phyloP scores from a whole-genome alignment of 768 basidiomycete genomes.

The Podaxis carcinomalis region DNA sequence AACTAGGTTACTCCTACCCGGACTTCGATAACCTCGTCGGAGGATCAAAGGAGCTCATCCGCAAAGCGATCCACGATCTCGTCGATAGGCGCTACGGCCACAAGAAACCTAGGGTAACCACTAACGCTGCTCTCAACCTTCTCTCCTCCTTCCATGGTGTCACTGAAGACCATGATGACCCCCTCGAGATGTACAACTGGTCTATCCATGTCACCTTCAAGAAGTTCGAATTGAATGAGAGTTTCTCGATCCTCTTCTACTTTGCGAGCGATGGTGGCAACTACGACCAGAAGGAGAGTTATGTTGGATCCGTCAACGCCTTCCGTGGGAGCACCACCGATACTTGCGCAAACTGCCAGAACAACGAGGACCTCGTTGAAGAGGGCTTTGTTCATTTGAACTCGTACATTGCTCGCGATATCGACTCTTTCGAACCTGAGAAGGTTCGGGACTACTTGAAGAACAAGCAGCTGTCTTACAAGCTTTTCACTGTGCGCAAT shows the following conservation, averaged over 20 bases:
- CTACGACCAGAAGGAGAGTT: constrained; percentile 24
- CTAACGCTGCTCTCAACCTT: constrained; percentile 1
- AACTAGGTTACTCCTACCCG: constrained; percentile 39
- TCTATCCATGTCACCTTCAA: constrained; percentile 35
- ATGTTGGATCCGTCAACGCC: constrained; percentile 16
- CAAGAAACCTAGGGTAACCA: background rate
- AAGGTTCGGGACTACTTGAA: background rate
- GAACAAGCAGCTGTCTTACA: background rate
- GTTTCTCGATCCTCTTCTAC: constrained; percentile 45
- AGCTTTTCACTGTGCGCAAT: background rate
- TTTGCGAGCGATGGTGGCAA: constrained; percentile 37
- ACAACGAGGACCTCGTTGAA: constrained; percentile 19
- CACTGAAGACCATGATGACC: background rate
- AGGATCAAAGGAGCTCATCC: constrained; percentile 18
- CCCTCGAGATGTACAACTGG: constrained; percentile 31
- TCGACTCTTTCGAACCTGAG: constrained; percentile 20
- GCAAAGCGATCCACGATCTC: constrained; percentile 20
- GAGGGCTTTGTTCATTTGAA: constrained; percentile 40
- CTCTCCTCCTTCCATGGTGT: constrained; percentile 6
- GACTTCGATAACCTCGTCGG: constrained; percentile 34
- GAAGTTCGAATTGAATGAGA: constrained; percentile 38
- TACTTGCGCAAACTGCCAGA: constrained; percentile 38
- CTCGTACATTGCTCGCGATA: constrained; percentile 20
- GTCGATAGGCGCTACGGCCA: constrained; percentile 28
- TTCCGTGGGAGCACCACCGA: constrained; percentile 28